Conservation (phyloP, 2,329 filamentous ascomycete genomes). For the Fusarium lateritium region DNA sequence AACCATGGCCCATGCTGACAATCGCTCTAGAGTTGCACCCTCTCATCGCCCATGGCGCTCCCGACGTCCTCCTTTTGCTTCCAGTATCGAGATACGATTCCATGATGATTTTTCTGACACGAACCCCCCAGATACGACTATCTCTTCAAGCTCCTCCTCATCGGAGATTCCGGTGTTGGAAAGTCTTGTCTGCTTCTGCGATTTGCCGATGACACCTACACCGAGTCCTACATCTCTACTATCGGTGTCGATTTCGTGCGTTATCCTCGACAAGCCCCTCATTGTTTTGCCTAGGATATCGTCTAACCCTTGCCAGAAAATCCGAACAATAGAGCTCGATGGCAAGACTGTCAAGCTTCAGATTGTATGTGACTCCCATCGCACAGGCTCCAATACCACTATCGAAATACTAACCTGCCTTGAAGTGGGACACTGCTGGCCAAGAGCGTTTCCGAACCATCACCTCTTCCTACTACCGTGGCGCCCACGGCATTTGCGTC, state of each 20-base stretch:
- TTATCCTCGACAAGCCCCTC: slow-evolving; percentile 46
- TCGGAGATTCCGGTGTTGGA: slow-evolving; percentile 99
- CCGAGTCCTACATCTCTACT: slow-evolving; percentile 99
- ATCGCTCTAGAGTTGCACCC: slow-evolving; percentile 46
- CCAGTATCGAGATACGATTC: slow-evolving; percentile 23
- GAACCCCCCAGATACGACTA: slow-evolving; percentile 90
- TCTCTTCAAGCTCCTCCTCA: slow-evolving; percentile 99
- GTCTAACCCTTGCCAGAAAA: slow-evolving; percentile 78
- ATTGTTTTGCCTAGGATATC: slow-evolving; percentile 10
- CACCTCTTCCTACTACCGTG: slow-evolving; percentile 99
- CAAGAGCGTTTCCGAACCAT: slow-evolving; percentile 99
- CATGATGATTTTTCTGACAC: slow-evolving; percentile 47
- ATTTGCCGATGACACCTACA: slow-evolving; percentile 99
- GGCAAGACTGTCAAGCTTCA: slow-evolving; percentile 99
- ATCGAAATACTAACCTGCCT: slow-evolving; percentile 28
- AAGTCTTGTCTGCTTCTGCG: slow-evolving; percentile 98
- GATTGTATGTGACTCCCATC: slow-evolving; percentile 77
- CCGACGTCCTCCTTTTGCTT: slow-evolving; percentile 6
- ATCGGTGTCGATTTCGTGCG: slow-evolving; percentile 99
- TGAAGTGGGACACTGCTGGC: slow-evolving; percentile 97
- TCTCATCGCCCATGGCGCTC: slow-evolving; percentile 19
- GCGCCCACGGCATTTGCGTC: slow-evolving; percentile 98
- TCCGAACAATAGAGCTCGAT: slow-evolving; percentile 98
- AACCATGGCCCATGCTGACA: slow-evolving; percentile 46
- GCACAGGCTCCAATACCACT: not conserved